Conservation (phyloP, 257 asterid genomes). For the Solanum tarijense region DNA sequence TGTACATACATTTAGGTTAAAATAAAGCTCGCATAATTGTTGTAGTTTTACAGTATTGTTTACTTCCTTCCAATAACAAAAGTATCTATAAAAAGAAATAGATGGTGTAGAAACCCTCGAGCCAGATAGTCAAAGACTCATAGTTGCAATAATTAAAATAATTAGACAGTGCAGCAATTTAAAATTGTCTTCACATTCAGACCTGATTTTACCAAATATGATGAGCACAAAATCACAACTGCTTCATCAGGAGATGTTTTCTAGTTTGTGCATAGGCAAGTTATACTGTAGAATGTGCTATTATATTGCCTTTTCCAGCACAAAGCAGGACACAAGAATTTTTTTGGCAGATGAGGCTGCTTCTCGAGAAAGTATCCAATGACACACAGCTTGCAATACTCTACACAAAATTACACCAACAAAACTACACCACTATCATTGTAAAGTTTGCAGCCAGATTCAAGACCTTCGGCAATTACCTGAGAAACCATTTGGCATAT, state of each 20-base stretch:
- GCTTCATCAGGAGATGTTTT: not conserved
- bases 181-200: not conserved
- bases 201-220: not conserved
- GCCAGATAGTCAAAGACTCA: not conserved
- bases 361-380: not conserved
- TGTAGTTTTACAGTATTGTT: not conserved
- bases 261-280: not conserved
- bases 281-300: not conserved
- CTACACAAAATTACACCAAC: not conserved
- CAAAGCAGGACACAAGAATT: not conserved
- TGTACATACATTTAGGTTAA: not conserved
- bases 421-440: not conserved
- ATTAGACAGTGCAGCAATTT: not conserved
- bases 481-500: not conserved
- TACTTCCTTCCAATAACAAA: not conserved
- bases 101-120: not conserved
- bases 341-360: not conserved
- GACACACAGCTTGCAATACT: not conserved
- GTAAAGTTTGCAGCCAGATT: not conserved
- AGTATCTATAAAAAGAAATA: not conserved
- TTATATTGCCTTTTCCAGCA: not conserved
- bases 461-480: not conserved
- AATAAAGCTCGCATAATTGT: not conserved
- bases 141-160: not conserved
- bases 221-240: not conserved